Percentiles rank a stretch among this genome's conserved stretches.
Conservation (phyloP, 2,329 filamentous ascomycete species). For the Aspergillus sp. region DNA sequence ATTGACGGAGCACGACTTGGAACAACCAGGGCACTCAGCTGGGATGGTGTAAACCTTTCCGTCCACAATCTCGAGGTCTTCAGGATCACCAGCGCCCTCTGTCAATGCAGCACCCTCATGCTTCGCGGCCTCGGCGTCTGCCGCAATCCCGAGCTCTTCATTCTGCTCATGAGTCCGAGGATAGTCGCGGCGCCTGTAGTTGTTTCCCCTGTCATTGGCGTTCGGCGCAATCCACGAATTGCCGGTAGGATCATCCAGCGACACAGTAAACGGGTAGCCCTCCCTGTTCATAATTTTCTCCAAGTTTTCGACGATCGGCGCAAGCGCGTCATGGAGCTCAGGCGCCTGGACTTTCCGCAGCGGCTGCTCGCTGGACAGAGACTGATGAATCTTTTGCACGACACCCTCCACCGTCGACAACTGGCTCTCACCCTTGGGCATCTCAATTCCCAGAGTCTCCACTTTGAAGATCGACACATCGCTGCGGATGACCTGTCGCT, state of each 20-base stretch:
- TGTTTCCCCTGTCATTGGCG: conserved; percentile 63
- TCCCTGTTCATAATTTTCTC: conserved; percentile 68
- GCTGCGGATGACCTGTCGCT: conserved; percentile 83
- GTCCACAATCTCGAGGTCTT: conserved; percentile 75
- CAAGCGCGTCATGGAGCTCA: conserved; percentile 69
- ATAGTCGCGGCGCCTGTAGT: conserved; percentile 83
- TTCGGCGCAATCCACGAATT: conserved; percentile 96
- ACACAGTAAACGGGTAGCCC: conserved; percentile 77
- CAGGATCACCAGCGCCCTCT: conserved; percentile 45
- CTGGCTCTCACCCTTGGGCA: conserved; percentile 81
- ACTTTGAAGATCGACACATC: conserved; percentile 79
- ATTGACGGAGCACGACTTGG: conserved; percentile 75
- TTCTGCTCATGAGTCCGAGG: conserved; percentile 78
- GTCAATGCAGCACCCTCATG: conserved; percentile 17
- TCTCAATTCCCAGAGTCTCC: conserved; percentile 85
- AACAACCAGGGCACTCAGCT: conserved; percentile 82
- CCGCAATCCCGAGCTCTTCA: conserved; percentile 65
- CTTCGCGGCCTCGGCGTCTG: conserved; percentile 28
- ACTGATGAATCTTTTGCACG: conserved; percentile 65
- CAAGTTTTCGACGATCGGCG: conserved; percentile 63
- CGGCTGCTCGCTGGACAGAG: conserved; percentile 74
- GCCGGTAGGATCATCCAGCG: conserved; percentile 80
- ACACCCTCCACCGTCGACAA: conserved; percentile 91
- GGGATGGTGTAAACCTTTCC: conserved; percentile 92
- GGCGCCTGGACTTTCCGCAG: conserved; percentile 67